Percentiles rank a stretch among this genome's conserved stretches.
Conservation (phyloP, 345 rosid species). For the Camelina neglecta region DNA sequence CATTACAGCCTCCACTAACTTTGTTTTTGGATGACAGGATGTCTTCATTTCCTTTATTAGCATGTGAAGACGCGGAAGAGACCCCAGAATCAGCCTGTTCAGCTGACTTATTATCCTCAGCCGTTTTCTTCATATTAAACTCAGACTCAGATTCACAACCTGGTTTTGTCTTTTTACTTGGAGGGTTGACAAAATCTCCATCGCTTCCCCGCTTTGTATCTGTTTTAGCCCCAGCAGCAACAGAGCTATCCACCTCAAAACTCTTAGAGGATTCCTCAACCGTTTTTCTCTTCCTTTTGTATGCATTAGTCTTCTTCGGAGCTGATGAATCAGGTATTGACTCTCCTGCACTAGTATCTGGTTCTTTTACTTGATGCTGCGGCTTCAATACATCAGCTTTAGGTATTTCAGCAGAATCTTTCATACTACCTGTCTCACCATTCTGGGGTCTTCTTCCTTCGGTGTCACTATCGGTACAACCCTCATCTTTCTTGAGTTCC, state of each 20-base stretch:
- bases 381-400: conserved; percentile 41
- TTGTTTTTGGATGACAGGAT: conserved; percentile 38
- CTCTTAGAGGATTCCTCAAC: conserved; percentile 47
- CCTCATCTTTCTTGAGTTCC: conserved; percentile 47
- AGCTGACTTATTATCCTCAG: conserved; percentile 21
- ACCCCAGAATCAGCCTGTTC: conserved; percentile 42
- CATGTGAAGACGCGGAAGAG: conserved; percentile 40
- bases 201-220: conserved; percentile 35
- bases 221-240: conserved; percentile 40
- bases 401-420: conserved; percentile 43
- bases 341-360: conserved; percentile 31
- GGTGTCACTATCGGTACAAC: conserved; percentile 38
- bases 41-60: conserved; percentile 39
- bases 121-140: conserved; percentile 30
- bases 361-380: conserved; percentile 34
- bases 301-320: conserved; percentile 38
- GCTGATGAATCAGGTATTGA: conserved; percentile 39
- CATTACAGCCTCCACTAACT: conserved; percentile 35
- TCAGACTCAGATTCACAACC: conserved; percentile 23
- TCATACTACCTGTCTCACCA: conserved; percentile 5
- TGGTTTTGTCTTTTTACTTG: conserved; percentile 50
- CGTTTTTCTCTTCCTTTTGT: conserved; percentile 52
- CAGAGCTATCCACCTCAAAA: conserved; percentile 45
- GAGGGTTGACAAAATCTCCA: conserved; percentile 49
- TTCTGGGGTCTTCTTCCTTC: conserved; percentile 28